Evolutionary conservation across 2,329 filamentous ascomycete genomes (phyloP).

Genomic region (Dothideomycetes sp.): DNA sequence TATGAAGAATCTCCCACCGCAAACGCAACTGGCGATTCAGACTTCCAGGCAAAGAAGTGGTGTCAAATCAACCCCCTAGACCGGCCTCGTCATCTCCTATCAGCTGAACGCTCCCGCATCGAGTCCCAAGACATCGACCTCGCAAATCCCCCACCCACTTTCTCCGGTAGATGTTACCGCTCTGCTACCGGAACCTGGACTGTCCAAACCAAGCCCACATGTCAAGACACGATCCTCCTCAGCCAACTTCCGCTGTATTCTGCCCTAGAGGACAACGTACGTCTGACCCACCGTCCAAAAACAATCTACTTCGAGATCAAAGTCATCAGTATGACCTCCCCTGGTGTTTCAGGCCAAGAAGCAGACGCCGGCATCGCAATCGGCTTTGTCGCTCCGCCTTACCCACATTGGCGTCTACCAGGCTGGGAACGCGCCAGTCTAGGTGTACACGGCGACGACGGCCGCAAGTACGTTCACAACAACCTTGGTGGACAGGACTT

Average conservation of each 20-base stretch:
- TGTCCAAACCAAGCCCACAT: constrained; percentile 23
- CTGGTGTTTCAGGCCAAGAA: constrained; percentile 19
- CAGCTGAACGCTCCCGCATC: constrained; percentile 3
- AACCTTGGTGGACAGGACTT: constrained; percentile 62
- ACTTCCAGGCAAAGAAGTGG: constrained; percentile 56
- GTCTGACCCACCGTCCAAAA: constrained; percentile 37
- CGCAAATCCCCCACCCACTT: constrained; percentile 38
- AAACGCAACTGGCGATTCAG: constrained; percentile 56
- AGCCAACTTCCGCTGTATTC: constrained; percentile 61
- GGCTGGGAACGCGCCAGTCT: constrained; percentile 70
- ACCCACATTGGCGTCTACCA: constrained; percentile 65
- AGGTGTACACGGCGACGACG: constrained; percentile 72
- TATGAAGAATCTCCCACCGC: constrained; percentile 55
- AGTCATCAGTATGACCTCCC: constrained; percentile 33
- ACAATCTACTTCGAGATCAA: constrained; percentile 64
- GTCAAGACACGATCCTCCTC: constrained; percentile 53
- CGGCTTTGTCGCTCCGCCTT: constrained; percentile 63
- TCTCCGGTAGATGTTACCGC: constrained; percentile 24
- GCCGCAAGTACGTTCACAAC: constrained; percentile 65
- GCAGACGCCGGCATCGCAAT: constrained; percentile 50
- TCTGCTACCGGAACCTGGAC: constrained; percentile 40
- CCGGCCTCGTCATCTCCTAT: constrained; percentile 32
- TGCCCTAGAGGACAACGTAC: constrained; percentile 44
- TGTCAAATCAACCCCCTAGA: constrained; percentile 50
- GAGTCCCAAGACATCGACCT: constrained; percentile 24